Conservation (phyloP, 805 yeast species). For the Candida parachauliodes region DNA sequence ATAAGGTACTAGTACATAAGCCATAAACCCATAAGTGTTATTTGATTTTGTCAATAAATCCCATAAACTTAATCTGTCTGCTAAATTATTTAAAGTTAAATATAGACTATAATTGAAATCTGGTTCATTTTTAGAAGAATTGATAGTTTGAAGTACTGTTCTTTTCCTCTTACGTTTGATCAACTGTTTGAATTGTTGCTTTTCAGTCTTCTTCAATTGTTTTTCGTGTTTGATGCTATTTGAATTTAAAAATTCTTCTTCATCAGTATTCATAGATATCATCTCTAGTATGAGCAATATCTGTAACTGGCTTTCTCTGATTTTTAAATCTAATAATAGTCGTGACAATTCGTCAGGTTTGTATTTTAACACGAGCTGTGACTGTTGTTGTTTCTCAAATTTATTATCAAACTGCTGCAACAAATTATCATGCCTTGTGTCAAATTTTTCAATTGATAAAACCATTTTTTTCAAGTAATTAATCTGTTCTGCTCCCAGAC, state of each 20-base stretch:
- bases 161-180: conserved; percentile 17
- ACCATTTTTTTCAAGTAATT: conserved; percentile 27
- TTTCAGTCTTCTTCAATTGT: conserved; percentile 18
- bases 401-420: not conserved
- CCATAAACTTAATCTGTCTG: conserved; percentile 53
- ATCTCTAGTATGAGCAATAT: conserved; percentile 46
- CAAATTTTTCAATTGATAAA: conserved; percentile 37
- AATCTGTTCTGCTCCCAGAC: conserved; percentile 21
- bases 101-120: conserved; percentile 19
- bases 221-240: conserved; percentile 25
- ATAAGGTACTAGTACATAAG: conserved; percentile 51
- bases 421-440: conserved; percentile 30
- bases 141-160: conserved; percentile 14
- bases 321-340: conserved; percentile 40
- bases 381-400: conserved; percentile 23
- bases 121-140: not conserved
- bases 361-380: conserved; percentile 16
- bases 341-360: conserved; percentile 10
- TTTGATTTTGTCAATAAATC: conserved; percentile 39
- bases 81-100: conserved; percentile 35
- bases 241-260: conserved; percentile 26
- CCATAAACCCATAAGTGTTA: conserved; percentile 45
- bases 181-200: conserved; percentile 18
- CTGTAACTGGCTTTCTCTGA: conserved; percentile 57
- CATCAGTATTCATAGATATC: conserved; percentile 34